Conservation (phyloP, 257 asterid genomes). For the Petunia axillaris region DNA sequence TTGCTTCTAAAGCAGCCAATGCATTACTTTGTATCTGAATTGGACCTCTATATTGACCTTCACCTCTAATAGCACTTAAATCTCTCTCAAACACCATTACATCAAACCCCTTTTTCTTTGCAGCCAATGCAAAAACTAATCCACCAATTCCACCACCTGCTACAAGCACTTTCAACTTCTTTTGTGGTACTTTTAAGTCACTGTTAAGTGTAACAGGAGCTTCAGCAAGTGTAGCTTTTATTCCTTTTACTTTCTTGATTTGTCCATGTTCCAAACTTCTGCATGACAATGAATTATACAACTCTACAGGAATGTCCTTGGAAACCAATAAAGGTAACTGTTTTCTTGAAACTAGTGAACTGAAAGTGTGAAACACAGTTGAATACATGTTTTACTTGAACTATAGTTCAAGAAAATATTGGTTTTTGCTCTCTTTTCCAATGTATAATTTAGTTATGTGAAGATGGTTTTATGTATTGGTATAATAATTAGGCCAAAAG, state of each 20-base stretch:
- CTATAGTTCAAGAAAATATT: conserved; percentile 19
- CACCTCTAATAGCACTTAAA: conserved; percentile 94
- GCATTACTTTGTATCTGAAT: conserved; percentile 98
- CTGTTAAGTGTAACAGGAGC: conserved; percentile 23
- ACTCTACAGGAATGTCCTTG: conserved; percentile 43
- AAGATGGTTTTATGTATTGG: not conserved
- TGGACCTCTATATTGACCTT: conserved; percentile 95
- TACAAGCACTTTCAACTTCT: conserved; percentile 74
- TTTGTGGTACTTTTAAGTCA: conserved; percentile 33
- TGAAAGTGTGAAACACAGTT: conserved; percentile 44
- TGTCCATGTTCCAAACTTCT: conserved; percentile 36
- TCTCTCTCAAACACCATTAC: conserved; percentile 96
- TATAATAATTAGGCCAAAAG: not conserved
- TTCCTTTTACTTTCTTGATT: conserved; percentile 37
- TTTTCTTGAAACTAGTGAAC: conserved; percentile 47
- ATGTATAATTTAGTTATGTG: not conserved
- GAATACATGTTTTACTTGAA: conserved; percentile 46
- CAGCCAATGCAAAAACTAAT: conserved; percentile 89
- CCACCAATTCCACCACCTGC: conserved; percentile 99
- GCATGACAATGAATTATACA: conserved; percentile 37
- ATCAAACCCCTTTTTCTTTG: conserved; percentile 78
- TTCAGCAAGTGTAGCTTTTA: conserved; percentile 40
- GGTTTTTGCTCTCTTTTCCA: not conserved
- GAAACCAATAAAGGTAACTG: conserved; percentile 41
- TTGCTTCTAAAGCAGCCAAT: conserved; percentile 91